Conservation (phyloP, 2,329 filamentous ascomycete species). For the Diaporthe sp. region DNA sequence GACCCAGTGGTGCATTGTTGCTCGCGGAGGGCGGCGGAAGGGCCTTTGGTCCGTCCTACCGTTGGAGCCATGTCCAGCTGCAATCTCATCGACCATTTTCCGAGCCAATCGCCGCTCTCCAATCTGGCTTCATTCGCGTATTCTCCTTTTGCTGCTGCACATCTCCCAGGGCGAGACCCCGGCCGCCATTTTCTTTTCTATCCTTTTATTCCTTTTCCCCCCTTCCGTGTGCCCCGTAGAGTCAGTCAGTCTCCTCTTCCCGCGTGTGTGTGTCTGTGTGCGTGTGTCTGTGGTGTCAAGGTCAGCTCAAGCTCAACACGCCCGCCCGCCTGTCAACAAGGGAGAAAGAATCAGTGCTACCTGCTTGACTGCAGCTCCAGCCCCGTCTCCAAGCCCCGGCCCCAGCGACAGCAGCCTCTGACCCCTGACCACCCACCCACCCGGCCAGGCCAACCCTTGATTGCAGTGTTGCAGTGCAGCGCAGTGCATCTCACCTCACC, state of each 20-base stretch:
- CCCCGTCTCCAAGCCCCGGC: slow-evolving; percentile 12
- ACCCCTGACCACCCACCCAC: slow-evolving; percentile 18
- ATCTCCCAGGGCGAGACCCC: slow-evolving; percentile 21
- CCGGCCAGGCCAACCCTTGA: slow-evolving; percentile 30
- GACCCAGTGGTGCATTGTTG: background rate
- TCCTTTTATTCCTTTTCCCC: slow-evolving; percentile 31
- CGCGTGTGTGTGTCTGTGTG: background rate
- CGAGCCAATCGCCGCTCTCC: slow-evolving; percentile 29
- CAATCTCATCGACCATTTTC: slow-evolving; percentile 26
- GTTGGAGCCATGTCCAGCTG: slow-evolving; percentile 31
- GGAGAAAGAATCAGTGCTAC: slow-evolving; percentile 16
- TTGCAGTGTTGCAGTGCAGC: slow-evolving; percentile 32
- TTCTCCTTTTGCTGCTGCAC: slow-evolving; percentile 33
- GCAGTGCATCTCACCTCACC: slow-evolving; percentile 25
- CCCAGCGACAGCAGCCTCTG: slow-evolving; percentile 5
- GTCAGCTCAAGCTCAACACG: slow-evolving; percentile 3
- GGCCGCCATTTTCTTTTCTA: slow-evolving; percentile 19
- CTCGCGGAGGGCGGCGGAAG: slow-evolving; percentile 17
- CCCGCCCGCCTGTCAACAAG: slow-evolving; percentile 7
- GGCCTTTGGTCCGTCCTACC: slow-evolving; percentile 17
- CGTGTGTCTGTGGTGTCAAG: slow-evolving; percentile 10
- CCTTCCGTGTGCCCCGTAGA: background rate
- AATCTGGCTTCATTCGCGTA: slow-evolving; percentile 34
- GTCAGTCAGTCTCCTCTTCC: background rate
- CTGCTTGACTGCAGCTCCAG: slow-evolving; percentile 18